A percentile compares a stretch with the other conserved stretches of the same genome.
Evolutionary conservation across 805 yeast species (phyloP).

Genomic region (Lachancea thermotolerans): DNA sequence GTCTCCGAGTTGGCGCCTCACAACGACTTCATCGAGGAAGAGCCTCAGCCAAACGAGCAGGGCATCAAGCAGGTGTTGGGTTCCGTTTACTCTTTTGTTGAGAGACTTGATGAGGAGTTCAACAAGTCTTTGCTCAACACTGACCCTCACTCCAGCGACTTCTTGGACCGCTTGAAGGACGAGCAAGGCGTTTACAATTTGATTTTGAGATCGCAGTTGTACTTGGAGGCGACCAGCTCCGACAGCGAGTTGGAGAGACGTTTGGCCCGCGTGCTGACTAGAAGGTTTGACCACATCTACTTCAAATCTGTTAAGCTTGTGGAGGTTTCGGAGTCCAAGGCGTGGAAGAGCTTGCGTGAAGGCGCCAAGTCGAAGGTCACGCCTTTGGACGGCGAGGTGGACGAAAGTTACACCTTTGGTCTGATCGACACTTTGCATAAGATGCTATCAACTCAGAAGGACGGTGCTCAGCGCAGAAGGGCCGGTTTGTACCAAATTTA

Average conservation of each 20-base stretch:
- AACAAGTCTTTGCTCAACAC: slow-evolving; percentile 78
- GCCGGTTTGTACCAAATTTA: slow-evolving; percentile 83
- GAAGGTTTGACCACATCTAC: slow-evolving; percentile 88
- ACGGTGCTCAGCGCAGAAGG: slow-evolving; percentile 64
- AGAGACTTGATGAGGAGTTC: slow-evolving; percentile 92
- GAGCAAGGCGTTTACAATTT: slow-evolving; percentile 70
- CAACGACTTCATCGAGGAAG: slow-evolving; percentile 70
- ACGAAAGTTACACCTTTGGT: slow-evolving; percentile 40
- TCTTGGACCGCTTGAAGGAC: slow-evolving; percentile 82
- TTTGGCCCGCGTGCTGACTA: slow-evolving; percentile 65
- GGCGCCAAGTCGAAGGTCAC: slow-evolving; percentile 23
- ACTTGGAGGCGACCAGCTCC: slow-evolving; percentile 60
- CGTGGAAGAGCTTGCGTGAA: slow-evolving; percentile 54
- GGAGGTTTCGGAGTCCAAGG: slow-evolving; percentile 55
- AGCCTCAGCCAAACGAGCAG: slow-evolving; percentile 50
- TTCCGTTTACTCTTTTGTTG: slow-evolving; percentile 77
- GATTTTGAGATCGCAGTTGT: slow-evolving; percentile 78
- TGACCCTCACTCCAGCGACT: slow-evolving; percentile 94
- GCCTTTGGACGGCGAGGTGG: slow-evolving; percentile 22
- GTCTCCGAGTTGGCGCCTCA: slow-evolving; percentile 68
- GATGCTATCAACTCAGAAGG: slow-evolving; percentile 59
- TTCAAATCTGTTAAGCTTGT: slow-evolving; percentile 81
- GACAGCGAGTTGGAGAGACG: slow-evolving; percentile 44
- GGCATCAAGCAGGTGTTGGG: slow-evolving; percentile 78
- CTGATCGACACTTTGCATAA: slow-evolving; percentile 62